Conservation (phyloP, 805 yeast genomes). For the Spathaspora girioi region DNA sequence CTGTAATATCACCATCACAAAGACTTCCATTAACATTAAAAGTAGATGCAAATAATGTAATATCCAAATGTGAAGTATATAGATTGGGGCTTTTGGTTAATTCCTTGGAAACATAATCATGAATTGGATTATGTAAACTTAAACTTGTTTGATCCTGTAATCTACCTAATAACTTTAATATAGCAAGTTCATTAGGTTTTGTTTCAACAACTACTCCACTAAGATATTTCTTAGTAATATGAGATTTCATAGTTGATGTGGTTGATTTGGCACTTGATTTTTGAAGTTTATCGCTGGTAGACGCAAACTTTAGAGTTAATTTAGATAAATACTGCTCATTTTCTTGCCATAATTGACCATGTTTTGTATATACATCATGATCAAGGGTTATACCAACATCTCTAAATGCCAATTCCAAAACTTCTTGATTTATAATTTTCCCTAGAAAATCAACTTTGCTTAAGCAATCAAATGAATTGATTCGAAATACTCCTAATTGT, state of each 20-base stretch:
- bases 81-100: conserved; percentile 36
- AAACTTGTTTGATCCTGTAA: conserved; percentile 43
- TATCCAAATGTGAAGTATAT: conserved; percentile 37
- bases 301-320: conserved; percentile 35
- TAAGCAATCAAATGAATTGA: conserved; percentile 48
- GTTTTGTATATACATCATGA: conserved; percentile 34
- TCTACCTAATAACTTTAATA: conserved; percentile 48
- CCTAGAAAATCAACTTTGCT: conserved; percentile 49
- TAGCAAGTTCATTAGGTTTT: conserved; percentile 36
- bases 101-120: conserved; percentile 46
- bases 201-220: conserved; percentile 41
- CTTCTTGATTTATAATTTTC: conserved; percentile 45
- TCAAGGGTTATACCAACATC: conserved; percentile 35
- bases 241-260: conserved; percentile 30
- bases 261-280: conserved; percentile 40
- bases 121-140: conserved; percentile 49
- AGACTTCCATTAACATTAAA: conserved; percentile 54
- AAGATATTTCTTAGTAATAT: conserved; percentile 33
- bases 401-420: conserved; percentile 43
- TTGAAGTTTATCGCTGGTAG: conserved; percentile 37
- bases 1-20: conserved; percentile 37
- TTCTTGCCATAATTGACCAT: conserved; percentile 45
- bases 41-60: conserved; percentile 46
- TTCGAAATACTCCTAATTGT: conserved; percentile 49
- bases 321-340: conserved; percentile 40